Evolutionary conservation across 345 rosid genomes (phyloP).

Genomic region (Euclidium syriacum): DNA sequence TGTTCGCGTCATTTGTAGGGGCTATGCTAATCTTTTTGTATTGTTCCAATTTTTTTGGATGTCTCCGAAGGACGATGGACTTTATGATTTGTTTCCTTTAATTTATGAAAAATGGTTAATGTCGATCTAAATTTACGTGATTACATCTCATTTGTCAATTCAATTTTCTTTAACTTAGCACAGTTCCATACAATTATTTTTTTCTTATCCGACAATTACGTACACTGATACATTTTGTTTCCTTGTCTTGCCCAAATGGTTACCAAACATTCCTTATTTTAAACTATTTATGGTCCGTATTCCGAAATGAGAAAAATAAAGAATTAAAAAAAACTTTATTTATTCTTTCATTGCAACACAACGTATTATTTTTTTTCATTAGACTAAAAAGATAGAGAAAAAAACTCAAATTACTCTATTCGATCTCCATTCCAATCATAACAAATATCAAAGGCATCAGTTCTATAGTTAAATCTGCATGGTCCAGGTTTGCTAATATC

Average conservation of each 20-base stretch:
- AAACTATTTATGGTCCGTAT: too few species aligned
- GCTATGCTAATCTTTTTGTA: too few species aligned
- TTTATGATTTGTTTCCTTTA: neutral
- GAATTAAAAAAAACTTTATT: too few species aligned
- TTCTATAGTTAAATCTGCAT: neutral
- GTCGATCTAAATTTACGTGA: neutral
- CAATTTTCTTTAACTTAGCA: neutral
- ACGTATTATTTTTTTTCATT: neutral
- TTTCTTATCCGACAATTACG: too few species aligned
- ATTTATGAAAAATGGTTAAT: neutral
- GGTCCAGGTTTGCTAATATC: constrained; percentile 17
- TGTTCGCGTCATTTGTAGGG: too few species aligned
- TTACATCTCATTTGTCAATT: neutral
- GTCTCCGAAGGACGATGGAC: neutral
- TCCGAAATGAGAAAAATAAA: too few species aligned
- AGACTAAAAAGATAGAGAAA: too few species aligned
- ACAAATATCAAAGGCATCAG: constrained; percentile 2
- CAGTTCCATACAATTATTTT: neutral
- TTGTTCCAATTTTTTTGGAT: too few species aligned
- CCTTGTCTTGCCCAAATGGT: too few species aligned
- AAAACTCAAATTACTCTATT: neutral
- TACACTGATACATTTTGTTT: too few species aligned
- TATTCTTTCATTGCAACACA: neutral
- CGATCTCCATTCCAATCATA: constrained; percentile 17
- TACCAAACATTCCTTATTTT: too few species aligned